phyloP scores from a whole-genome alignment of 2,329 filamentous ascomycete genomes.

The Alternaria triticimaculans region DNA sequence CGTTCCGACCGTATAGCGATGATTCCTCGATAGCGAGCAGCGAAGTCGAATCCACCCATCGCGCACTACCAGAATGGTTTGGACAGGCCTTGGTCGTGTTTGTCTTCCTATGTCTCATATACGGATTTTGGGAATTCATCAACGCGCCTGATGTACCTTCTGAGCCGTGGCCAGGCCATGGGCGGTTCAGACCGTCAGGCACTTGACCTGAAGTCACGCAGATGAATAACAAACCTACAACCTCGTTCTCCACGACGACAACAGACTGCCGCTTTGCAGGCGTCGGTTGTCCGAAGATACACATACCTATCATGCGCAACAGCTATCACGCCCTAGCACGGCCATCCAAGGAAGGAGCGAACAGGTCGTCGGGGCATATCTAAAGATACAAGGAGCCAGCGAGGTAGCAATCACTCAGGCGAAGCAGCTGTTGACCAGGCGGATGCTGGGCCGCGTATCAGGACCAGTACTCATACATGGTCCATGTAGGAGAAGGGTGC shows the following conservation, averaged over 20 bases:
- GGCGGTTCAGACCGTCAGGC: not conserved
- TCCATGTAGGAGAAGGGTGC: not conserved
- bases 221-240: not conserved
- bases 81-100: conserved; percentile 38
- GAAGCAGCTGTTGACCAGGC: not conserved
- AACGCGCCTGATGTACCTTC: conserved; percentile 18
- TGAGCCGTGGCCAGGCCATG: conserved; percentile 11
- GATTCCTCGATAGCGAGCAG: conserved; percentile 40
- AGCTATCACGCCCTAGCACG: not conserved
- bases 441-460: not conserved
- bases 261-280: not conserved
- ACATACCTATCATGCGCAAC: not conserved
- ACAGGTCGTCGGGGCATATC: not conserved
- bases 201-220: not conserved
- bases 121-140: conserved; percentile 40
- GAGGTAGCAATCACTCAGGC: not conserved
- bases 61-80: conserved; percentile 36
- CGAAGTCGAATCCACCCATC: conserved; percentile 30
- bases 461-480: not conserved
- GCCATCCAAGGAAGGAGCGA: not conserved
- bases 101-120: conserved; percentile 38
- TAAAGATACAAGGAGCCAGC: not conserved
- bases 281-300: not conserved
- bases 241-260: not conserved
- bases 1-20: conserved; percentile 37